phyloP scores from a whole-genome alignment of 2,329 filamentous ascomycete species.

The Pezicula radicicola region DNA sequence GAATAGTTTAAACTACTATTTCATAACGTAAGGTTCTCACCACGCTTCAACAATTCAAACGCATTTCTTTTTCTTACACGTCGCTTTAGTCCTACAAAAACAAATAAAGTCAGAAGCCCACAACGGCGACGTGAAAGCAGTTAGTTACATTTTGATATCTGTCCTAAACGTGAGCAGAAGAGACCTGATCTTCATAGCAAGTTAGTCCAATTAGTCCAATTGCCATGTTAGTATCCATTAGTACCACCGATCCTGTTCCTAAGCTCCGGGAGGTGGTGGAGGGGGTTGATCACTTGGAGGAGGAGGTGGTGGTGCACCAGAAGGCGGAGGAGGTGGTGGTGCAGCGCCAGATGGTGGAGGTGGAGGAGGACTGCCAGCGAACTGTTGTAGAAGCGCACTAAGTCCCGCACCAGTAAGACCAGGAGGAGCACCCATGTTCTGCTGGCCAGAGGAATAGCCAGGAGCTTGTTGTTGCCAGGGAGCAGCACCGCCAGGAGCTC shows the following conservation, averaged over 20 bases:
- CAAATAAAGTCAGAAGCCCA: too few species aligned
- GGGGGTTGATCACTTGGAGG: slow-evolving; percentile 57
- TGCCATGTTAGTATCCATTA: not conserved
- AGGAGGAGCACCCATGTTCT: slow-evolving; percentile 43
- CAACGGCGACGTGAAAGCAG: too few species aligned
- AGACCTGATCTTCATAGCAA: not conserved
- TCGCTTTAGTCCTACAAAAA: too few species aligned
- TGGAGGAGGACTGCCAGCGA: slow-evolving; percentile 42
- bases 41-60: too few species aligned
- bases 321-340: slow-evolving; percentile 47
- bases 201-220: not conserved
- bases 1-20: too few species aligned
- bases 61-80: too few species aligned
- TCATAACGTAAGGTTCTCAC: too few species aligned
- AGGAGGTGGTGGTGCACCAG: slow-evolving; percentile 58
- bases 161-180: not conserved
- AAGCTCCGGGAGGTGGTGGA: slow-evolving; percentile 52
- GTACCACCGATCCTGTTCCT: not conserved
- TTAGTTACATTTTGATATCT: not conserved
- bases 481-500: slow-evolving; percentile 46
- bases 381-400: slow-evolving; percentile 66
- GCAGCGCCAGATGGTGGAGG: slow-evolving; percentile 55
- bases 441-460: slow-evolving; percentile 34
- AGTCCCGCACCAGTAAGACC: slow-evolving; percentile 55
- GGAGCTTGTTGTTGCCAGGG: slow-evolving; percentile 40